Conservation (phyloP, 345 rosid genomes). For the Gossypium thurberi region DNA sequence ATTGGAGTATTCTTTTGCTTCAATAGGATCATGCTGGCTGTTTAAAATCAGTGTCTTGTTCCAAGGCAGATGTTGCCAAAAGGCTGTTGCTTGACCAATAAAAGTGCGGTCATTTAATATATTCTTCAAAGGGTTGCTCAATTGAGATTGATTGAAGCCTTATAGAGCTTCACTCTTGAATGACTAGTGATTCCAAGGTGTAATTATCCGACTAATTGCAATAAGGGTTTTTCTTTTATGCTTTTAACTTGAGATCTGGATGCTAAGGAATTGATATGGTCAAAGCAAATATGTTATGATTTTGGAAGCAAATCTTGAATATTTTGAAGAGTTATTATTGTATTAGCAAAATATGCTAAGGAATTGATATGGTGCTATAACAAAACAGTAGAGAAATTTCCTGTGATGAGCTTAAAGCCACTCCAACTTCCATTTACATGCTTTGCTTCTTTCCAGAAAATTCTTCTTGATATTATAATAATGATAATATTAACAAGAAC, state of each 20-base stretch:
- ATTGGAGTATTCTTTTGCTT: background rate
- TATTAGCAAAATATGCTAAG: conserved; percentile 9
- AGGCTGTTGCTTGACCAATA: background rate
- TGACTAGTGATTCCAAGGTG: background rate
- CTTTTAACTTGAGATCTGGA: background rate
- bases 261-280: background rate
- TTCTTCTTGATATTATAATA: background rate
- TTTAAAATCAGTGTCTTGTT: background rate
- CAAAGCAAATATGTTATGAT: background rate
- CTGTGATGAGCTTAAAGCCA: background rate
- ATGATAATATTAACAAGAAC: background rate
- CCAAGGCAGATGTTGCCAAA: background rate
- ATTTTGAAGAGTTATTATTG: background rate
- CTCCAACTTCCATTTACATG: background rate
- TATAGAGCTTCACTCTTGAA: background rate
- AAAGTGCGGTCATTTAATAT: background rate
- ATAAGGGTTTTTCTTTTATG: background rate
- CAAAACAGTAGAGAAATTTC: background rate
- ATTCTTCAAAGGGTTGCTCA: background rate
- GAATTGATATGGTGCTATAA: background rate
- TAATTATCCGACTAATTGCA: background rate
- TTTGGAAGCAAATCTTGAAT: background rate
- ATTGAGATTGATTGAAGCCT: background rate
- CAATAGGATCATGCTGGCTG: background rate
- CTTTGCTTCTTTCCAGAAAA: background rate